Conservation (phyloP, 176 grass and related monocot genomes). For the Triticum monococcum region DNA sequence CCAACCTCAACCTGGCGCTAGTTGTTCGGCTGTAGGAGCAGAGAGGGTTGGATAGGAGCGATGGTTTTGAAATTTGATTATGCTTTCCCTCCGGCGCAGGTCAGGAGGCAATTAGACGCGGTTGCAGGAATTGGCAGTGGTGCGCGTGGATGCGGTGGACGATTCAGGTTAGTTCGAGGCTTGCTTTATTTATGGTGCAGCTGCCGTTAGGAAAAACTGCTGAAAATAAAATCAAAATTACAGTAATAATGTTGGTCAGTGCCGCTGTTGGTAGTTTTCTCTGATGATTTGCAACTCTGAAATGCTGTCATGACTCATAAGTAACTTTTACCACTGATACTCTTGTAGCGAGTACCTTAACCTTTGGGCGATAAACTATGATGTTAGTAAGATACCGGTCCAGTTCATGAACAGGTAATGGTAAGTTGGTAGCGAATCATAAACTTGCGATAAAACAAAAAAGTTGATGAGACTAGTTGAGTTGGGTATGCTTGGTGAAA, state of each 20-base stretch:
- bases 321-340: not conserved
- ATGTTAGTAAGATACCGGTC: not conserved
- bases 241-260: not conserved
- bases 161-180: slow-evolving; percentile 28
- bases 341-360: not conserved
- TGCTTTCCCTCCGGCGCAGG: slow-evolving; percentile 14
- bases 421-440: not conserved
- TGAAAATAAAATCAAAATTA: not conserved
- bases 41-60: not conserved
- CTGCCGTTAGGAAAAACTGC: not conserved
- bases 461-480: not conserved
- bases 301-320: not conserved
- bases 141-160: not conserved
- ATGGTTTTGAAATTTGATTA: not conserved
- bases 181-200: not conserved
- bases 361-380: not conserved
- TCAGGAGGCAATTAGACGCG: not conserved
- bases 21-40: not conserved
- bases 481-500: not conserved
- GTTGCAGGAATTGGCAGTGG: slow-evolving; percentile 6
- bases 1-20: not conserved
- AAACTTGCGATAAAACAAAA: not conserved
- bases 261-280: not conserved
- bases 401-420: not conserved
- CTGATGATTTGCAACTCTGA: not conserved